Base-by-base conservation (phyloP, 2,329 filamentous ascomycete genomes). In the Fonsecaea pedrosoi region DNA sequence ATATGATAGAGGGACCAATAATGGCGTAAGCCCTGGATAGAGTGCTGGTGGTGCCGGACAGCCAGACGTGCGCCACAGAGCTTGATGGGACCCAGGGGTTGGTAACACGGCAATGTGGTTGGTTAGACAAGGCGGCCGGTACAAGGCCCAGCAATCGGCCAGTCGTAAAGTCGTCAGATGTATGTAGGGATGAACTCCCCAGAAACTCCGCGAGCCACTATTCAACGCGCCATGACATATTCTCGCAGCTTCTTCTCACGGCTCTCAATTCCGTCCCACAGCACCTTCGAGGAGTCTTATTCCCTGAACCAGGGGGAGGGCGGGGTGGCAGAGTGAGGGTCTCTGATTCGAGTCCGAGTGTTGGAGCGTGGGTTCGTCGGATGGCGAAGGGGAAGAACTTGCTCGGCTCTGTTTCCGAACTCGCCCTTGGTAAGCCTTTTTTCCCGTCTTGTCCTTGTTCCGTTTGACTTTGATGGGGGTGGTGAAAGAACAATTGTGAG, bases 181-280 rank as follows among this genome's bases (percentile, higher is more conserved):
- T 48, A 21, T 25, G 25, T 25, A 25, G 42, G 4, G 42, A 48
- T 48, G 42, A 48, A 48, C 42, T 48, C 42, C 42, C 42, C 45
- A 21, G 9, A 25, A 50, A 50, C 18, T 50, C 40, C 40, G 25
- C 25, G 25, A 25, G 25, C 25, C 40, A 25, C 45, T 50, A 50
- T 50, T 50, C 25, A 35, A 54, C 30, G 59, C 59, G 32, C 59
- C n/a, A 61, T 61, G 59, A 61, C 59, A 63, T 57, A 34, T 40
- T 42, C 60, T 35, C 60, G 15, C 25, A 38, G n/a, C 13, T 40
- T 34, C 25, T 18, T n/a, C 48, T 21, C 34, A 53, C 15, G 30
- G 32, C 25, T 54, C 25, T 18, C n/a, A 18, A 32, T 48, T 45
- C 57, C 40, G 57, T 50, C 57, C 45, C 34, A 60, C 57, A 35